These are phyloP conservation scores for Stemphylium beticola DNA, from an alignment of 2,329 filamentous ascomycete species.

Conservation along the genomic window DNA sequence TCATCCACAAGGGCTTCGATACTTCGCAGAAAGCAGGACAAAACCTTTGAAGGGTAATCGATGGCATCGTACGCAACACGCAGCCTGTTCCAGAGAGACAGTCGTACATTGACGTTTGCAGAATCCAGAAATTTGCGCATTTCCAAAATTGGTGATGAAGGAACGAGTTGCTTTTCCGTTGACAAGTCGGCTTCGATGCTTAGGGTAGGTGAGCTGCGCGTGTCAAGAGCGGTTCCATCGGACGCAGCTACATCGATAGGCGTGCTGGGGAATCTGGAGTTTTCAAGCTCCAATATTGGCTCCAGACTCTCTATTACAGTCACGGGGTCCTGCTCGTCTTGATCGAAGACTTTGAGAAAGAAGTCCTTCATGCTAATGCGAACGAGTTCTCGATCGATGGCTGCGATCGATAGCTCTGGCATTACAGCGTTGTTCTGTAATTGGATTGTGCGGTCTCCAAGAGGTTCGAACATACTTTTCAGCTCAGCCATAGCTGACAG, in stretches of 20 bases:
- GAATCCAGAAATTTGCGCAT: constrained; percentile 84
- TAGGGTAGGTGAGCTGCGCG: constrained; percentile 19
- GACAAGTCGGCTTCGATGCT: constrained; percentile 7
- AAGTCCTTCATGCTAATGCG: constrained; percentile 96
- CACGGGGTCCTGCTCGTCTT: constrained; percentile 79
- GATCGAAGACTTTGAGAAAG: constrained; percentile 86
- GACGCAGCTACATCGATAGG: constrained; percentile 9
- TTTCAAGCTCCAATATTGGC: constrained; percentile 77
- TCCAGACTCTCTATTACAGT: constrained; percentile 90
- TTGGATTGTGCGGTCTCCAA: constrained; percentile 60
- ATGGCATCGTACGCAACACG: constrained; percentile 87
- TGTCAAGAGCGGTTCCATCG: constrained; percentile 13
- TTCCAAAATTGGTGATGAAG: constrained; percentile 63
- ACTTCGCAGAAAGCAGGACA: constrained; percentile 84
- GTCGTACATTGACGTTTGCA: constrained; percentile 79
- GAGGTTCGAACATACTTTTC: constrained; percentile 58
- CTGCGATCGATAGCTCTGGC: constrained; percentile 81
- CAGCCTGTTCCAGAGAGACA: constrained; percentile 91
- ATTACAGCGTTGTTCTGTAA: constrained; percentile 88
- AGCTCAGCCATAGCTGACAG: constrained; percentile 69
- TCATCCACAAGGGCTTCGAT: constrained; percentile 83
- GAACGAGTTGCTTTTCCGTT: constrained; percentile 9
- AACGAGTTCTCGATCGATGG: constrained; percentile 87
- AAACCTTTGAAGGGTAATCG: constrained; percentile 82
- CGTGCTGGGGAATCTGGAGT: constrained; percentile 1